Conservation (phyloP, 768 basidiomycete genomes). For the Boletus sp. region DNA sequence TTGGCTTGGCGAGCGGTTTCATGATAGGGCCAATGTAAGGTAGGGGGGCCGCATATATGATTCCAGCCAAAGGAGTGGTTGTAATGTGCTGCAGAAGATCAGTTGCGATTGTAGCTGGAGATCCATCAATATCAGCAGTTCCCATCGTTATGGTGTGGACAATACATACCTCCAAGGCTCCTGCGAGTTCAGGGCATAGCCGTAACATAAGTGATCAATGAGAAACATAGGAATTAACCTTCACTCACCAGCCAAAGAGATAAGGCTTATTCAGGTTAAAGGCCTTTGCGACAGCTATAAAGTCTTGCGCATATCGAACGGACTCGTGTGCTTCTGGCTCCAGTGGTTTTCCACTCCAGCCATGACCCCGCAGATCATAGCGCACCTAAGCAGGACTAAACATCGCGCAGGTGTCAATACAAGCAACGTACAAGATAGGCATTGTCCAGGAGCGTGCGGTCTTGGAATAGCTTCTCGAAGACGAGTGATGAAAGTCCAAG, state of each 20-base stretch:
- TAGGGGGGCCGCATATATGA: conserved; percentile 6
- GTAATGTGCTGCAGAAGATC: conserved; percentile 1
- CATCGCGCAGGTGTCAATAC: not conserved
- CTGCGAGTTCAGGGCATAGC: not conserved
- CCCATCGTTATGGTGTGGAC: not conserved
- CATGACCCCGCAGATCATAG: conserved; percentile 10
- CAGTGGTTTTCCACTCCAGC: not conserved
- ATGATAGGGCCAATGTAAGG: conserved; percentile 11
- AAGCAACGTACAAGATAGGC: not conserved
- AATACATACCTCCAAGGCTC: conserved; percentile 4
- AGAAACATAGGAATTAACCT: not conserved
- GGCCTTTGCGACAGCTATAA: not conserved
- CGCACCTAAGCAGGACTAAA: not conserved
- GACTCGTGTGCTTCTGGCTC: conserved; percentile 2
- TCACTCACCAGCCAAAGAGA: not conserved
- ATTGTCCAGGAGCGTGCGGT: not conserved
- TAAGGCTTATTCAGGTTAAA: not conserved
- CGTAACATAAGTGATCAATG: not conserved
- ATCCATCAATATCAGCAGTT: not conserved
- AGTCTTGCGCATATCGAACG: conserved; percentile 7
- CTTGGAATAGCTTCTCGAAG: conserved; percentile 1
- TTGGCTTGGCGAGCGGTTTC: not conserved
- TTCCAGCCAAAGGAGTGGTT: not conserved
- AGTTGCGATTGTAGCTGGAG: not conserved
- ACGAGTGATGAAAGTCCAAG: not conserved